Evolutionary conservation across 805 yeast genomes (phyloP).

Genomic region (Nematodospora valgi): DNA sequence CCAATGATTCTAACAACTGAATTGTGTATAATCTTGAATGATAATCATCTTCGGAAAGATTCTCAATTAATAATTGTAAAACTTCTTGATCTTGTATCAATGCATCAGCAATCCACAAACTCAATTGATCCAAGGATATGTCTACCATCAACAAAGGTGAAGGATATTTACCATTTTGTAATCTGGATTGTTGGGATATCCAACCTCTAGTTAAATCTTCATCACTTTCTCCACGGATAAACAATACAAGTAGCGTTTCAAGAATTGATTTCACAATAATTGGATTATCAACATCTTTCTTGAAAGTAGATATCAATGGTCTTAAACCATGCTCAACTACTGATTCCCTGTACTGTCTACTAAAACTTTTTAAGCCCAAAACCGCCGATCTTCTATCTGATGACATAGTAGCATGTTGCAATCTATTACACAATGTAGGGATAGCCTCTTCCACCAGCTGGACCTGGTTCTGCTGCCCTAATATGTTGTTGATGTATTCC

Average conservation of each 20-base stretch:
- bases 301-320: slow-evolving; percentile 63
- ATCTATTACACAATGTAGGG: slow-evolving; percentile 81
- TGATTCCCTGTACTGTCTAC: slow-evolving; percentile 83
- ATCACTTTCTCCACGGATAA: slow-evolving; percentile 63
- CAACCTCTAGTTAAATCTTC: slow-evolving; percentile 66
- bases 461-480: slow-evolving; percentile 29
- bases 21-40: slow-evolving; percentile 77
- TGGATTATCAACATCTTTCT: slow-evolving; percentile 63
- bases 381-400: slow-evolving; percentile 91
- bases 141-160: slow-evolving; percentile 58
- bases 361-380: slow-evolving; percentile 80
- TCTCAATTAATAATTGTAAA: slow-evolving; percentile 24
- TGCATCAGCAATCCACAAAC: slow-evolving; percentile 94
- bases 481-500: slow-evolving; percentile 38
- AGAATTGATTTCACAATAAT: slow-evolving; percentile 74
- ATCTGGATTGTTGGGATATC: slow-evolving; percentile 71
- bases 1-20: slow-evolving; percentile 80
- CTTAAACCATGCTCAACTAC: slow-evolving; percentile 86
- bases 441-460: slow-evolving; percentile 77
- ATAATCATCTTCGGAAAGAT: slow-evolving; percentile 57
- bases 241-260: slow-evolving; percentile 80
- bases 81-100: slow-evolving; percentile 54
- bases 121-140: slow-evolving; percentile 72
- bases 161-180: slow-evolving; percentile 75
- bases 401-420: slow-evolving; percentile 74